Base-by-base conservation (phyloP, 179 eudicot genomes). In the Silene coronaria region DNA sequence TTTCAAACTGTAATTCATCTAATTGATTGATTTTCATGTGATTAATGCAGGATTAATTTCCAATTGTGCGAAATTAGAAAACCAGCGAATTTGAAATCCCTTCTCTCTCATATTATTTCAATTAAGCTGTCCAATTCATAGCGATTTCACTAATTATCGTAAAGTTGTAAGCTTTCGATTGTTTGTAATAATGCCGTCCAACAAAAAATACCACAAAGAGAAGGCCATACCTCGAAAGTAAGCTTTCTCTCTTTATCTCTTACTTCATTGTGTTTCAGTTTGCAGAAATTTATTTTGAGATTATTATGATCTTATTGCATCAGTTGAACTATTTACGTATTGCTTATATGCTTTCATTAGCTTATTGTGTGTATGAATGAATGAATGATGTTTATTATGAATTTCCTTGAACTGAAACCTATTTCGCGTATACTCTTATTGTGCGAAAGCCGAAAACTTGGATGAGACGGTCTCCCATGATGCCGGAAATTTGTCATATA, bases 191-290 rank as follows among this genome's bases (percentile, higher is more conserved):
- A 83, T 83, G 86, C 86, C 83, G 42, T 67, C 86, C n/a, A 83
- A 83, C 64, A 83, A 83, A 61, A 77, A 75, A 16, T 68, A 74
- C 32, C 77, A 83, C 86, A 83, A 83, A 38, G 85, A 83, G 57
- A 77, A 76, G 64, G 70, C 75, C 8, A 77, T 71, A 28, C 81
- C 77, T 72, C 84, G 82, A 73, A 84, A 84, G 87, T 84, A 79
- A 74, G 80, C 36, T 19, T 13, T 51, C 22, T 27, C 48, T 42
- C 48, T 42, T 13, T 42, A 42, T 70, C 1, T 22, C 32, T 71
- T 9, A 4, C 14, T 46, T 51, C 10, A 2, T 32, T 14, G 16
- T 21, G 5, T 6, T 27, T 48, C 24, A 46, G 8, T 26, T 67
- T 57, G 2, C 8, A 2, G 46, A n/a, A 4, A 4, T 60, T 21